These are phyloP conservation scores for Coffea eugenioides DNA, from an alignment of 257 asterid genomes.

Conservation along the genomic window DNA sequence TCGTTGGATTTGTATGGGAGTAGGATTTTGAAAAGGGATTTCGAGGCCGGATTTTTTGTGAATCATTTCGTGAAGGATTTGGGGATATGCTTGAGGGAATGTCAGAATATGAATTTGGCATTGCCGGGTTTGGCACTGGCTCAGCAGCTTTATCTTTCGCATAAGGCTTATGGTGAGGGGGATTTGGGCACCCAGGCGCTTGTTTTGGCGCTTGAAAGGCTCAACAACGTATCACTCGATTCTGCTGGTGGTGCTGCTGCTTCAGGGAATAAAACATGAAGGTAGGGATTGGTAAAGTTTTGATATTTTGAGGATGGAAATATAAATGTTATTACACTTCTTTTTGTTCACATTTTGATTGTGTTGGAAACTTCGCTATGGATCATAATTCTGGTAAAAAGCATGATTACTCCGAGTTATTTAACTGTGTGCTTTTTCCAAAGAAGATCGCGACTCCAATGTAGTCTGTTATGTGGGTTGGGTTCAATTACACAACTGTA, in stretches of 20 bases:
- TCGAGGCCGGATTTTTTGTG: slow-evolving; percentile 88
- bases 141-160: slow-evolving; percentile 79
- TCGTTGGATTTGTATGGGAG: slow-evolving; percentile 79
- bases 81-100: slow-evolving; percentile 92
- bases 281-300: slow-evolving; percentile 16
- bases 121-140: slow-evolving; percentile 91
- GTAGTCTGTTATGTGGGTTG: too few relatives aligned
- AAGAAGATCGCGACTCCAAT: background rate
- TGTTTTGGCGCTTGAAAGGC: slow-evolving; percentile 76
- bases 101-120: slow-evolving; percentile 84
- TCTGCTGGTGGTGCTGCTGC: background rate
- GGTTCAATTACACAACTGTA: too few relatives aligned
- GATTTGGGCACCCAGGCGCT: slow-evolving; percentile 90
- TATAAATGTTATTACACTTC: background rate
- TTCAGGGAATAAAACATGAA: slow-evolving; percentile 22
- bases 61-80: slow-evolving; percentile 92
- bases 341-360: background rate
- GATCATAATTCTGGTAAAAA: too few relatives aligned
- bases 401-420: too few relatives aligned
- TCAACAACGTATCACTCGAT: slow-evolving; percentile 57
- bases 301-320: background rate
- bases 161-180: slow-evolving; percentile 88
- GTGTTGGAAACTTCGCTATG: too few relatives aligned
- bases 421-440: background rate
- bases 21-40: slow-evolving; percentile 70